Conservation (phyloP, 2,329 filamentous ascomycete genomes). For the Phyllosticta ampelicida region DNA sequence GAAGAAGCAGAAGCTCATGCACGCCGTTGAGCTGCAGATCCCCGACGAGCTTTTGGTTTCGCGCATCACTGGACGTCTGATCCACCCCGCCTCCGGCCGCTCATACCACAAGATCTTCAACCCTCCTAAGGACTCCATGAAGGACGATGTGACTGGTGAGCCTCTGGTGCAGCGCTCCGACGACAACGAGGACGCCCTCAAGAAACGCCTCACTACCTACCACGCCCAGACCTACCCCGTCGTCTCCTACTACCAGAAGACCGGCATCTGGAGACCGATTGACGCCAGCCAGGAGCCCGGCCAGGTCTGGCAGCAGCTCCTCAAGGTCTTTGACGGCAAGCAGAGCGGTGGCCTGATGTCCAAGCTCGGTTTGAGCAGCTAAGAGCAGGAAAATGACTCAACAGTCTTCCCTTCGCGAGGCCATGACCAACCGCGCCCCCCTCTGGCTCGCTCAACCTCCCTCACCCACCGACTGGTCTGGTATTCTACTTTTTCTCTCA, state of each 20-base stretch:
- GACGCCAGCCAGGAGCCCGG: constrained; percentile 94
- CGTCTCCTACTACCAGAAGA: constrained; percentile 93
- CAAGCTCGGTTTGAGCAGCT: constrained; percentile 46
- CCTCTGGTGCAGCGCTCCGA: constrained; percentile 92
- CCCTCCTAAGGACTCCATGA: constrained; percentile 89
- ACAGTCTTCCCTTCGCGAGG: not conserved
- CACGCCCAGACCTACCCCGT: constrained; percentile 90
- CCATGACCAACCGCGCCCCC: not conserved
- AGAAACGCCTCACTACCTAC: constrained; percentile 89
- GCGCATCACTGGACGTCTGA: constrained; percentile 88
- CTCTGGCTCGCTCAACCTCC: not conserved
- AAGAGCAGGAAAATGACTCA: constrained; percentile 13
- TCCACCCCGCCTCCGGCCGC: constrained; percentile 92
- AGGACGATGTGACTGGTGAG: constrained; percentile 93
- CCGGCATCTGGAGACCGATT: constrained; percentile 90
- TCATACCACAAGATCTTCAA: constrained; percentile 99
- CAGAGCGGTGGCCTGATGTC: constrained; percentile 36
- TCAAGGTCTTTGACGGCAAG: constrained; percentile 68
- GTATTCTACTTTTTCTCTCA: not conserved
- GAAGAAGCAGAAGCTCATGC: constrained; percentile 76
- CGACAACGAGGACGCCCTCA: constrained; percentile 90
- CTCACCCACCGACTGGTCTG: not conserved
- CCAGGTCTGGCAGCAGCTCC: constrained; percentile 87
- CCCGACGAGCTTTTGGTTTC: constrained; percentile 88
- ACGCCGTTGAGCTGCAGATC: constrained; percentile 94